Base-by-base conservation (phyloP, 192 early-diverging fungal species). In the Coemansia sp. region DNA sequence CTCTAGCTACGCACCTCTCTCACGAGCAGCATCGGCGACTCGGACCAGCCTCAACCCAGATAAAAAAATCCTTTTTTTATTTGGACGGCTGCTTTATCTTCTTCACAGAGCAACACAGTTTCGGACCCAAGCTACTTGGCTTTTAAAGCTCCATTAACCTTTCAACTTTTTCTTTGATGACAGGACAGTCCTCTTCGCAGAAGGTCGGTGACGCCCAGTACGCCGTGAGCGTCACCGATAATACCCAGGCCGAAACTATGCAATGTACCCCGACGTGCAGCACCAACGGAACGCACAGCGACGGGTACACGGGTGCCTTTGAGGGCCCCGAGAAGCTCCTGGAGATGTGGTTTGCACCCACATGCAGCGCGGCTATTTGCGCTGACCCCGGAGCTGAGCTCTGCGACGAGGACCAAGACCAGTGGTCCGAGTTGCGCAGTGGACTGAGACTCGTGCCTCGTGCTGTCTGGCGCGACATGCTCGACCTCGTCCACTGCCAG, bases 291-390 rank as follows among this genome's bases (percentile, higher is more conserved):
- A 82, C 79, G 45, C 67, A 82, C 62, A 82, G 79, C 66, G 80
- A 83, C 31, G 80, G 75, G 46, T 85, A 85, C 78, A 77, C 83
- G 57, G 86, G 86, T 23, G 79, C 82, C 70, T 99, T 99, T 79
- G 97, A 99, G 80, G 97, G 97, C 38, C 95, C 97, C 70, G 97
- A 99, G 80, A 99, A 99, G 83, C 88, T 99, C 36, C 81, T 99
- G 69, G 97, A 99, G 76, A 89, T 99, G 70, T 99, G 95, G 97
- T 99, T 99, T 81, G 74, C 82, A 19, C 51, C 84, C 11, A 48
- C 51, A 3, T 41, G 72, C 27, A 48, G 68, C 21, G 68, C 67
- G 7, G 78, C 79, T 12, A 50, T 41, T 4, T 60, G 50, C 55
- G 55, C 59, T 32, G 14, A 48, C 63, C 37, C 29, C 61, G 75